Evolutionary conservation across 2,329 filamentous ascomycete genomes (phyloP).

Genomic region (Aspergillus persii): DNA sequence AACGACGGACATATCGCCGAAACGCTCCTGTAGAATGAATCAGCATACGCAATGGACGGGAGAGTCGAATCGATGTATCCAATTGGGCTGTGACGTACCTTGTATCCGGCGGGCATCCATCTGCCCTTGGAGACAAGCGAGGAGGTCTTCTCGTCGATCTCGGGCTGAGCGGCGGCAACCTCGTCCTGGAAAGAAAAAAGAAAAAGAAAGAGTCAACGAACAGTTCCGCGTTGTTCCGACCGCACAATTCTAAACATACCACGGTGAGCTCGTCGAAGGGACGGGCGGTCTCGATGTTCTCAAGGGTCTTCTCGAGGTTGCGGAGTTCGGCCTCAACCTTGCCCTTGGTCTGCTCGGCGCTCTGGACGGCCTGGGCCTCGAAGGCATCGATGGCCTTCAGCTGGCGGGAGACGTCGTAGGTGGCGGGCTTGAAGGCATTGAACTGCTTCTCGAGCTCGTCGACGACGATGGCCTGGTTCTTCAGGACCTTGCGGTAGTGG

Average conservation of each 20-base stretch:
- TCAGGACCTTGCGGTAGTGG: constrained; percentile 86
- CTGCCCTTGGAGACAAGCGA: constrained; percentile 95
- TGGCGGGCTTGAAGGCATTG: constrained; percentile 82
- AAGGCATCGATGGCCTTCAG: constrained; percentile 98
- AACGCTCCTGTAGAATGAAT: constrained; percentile 74
- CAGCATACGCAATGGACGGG: not conserved
- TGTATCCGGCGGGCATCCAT: constrained; percentile 98
- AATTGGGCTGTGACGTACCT: constrained; percentile 61
- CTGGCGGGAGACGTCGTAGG: constrained; percentile 90
- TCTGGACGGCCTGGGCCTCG: constrained; percentile 94
- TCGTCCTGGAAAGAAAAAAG: constrained; percentile 66
- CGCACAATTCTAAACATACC: constrained; percentile 56
- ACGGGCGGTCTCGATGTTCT: constrained; percentile 94
- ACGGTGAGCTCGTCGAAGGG: constrained; percentile 97
- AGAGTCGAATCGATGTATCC: not conserved
- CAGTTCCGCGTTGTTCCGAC: constrained; percentile 3
- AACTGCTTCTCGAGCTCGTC: constrained; percentile 98
- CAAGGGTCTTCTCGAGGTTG: constrained; percentile 89
- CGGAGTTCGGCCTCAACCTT: constrained; percentile 93
- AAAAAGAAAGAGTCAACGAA: constrained; percentile 7
- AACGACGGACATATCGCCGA: constrained; percentile 92
- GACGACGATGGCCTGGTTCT: constrained; percentile 93
- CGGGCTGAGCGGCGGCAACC: constrained; percentile 86
- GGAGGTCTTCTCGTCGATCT: constrained; percentile 94
- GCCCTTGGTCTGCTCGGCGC: constrained; percentile 92